Evolutionary conservation across 2,329 filamentous ascomycete species (phyloP).

Genomic region (Penicillium sp.): DNA sequence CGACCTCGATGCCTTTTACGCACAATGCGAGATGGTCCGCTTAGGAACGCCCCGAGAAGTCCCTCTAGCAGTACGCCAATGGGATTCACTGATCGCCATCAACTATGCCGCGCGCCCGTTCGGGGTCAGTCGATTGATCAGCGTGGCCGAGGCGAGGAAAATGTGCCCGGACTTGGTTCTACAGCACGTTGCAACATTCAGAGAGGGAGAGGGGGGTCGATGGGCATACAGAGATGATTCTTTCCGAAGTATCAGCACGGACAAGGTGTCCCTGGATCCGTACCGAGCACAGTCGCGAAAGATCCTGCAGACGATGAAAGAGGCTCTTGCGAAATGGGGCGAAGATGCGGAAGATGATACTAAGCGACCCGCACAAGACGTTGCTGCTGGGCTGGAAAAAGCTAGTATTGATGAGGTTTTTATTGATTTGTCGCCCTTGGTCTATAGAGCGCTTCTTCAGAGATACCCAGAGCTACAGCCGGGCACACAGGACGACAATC

Average conservation of each 20-base stretch:
- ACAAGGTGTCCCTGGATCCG: slow-evolving; percentile 93
- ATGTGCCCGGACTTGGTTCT: slow-evolving; percentile 80
- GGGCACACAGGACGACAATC: slow-evolving; percentile 55
- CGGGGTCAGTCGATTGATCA: slow-evolving; percentile 78
- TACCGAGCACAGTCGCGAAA: slow-evolving; percentile 82
- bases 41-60: slow-evolving; percentile 71
- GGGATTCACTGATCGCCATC: slow-evolving; percentile 91
- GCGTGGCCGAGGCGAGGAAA: slow-evolving; percentile 77
- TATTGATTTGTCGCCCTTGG: slow-evolving; percentile 81
- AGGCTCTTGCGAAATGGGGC: slow-evolving; percentile 59
- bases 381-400: slow-evolving; percentile 72
- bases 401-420: slow-evolving; percentile 96
- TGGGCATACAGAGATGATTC: slow-evolving; percentile 91
- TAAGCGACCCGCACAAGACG: slow-evolving; percentile 23
- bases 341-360: slow-evolving; percentile 20
- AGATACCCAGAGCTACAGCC: slow-evolving; percentile 70
- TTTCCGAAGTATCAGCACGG: slow-evolving; percentile 73
- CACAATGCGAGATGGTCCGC: slow-evolving; percentile 91
- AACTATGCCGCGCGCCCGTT: slow-evolving; percentile 88
- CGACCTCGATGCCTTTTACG: slow-evolving; percentile 96
- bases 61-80: slow-evolving; percentile 92
- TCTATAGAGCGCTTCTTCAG: slow-evolving; percentile 73
- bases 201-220: slow-evolving; percentile 77
- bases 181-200: slow-evolving; percentile 94
- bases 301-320: slow-evolving; percentile 79